Evolutionary conservation across 106 monocot genomes (phyloP).

Genomic region (Acorus gramineus): DNA sequence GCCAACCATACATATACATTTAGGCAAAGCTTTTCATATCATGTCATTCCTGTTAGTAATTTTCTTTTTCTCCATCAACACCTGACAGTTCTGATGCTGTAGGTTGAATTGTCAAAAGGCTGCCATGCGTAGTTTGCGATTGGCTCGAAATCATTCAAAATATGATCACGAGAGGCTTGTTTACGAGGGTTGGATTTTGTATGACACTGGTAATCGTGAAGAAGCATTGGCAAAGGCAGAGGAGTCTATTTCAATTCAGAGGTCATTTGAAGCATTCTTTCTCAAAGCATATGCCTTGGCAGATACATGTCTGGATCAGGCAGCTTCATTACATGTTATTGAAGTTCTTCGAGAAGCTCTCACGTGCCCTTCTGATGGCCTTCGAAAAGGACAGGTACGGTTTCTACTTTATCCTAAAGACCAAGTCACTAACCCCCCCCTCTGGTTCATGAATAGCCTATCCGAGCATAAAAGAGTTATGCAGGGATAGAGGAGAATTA

Average conservation of each 20-base stretch:
- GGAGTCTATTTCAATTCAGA: slow-evolving; percentile 75
- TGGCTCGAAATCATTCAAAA: slow-evolving; percentile 72
- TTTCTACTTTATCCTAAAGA: neutral
- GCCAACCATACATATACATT: no score
- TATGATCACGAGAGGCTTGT: slow-evolving; percentile 87
- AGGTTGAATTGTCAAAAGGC: slow-evolving; percentile 97
- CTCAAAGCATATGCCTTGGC: slow-evolving; percentile 96
- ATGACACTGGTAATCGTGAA: slow-evolving; percentile 90
- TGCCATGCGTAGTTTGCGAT: slow-evolving; percentile 80
- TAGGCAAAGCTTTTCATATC: no score
- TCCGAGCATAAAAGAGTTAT: no score
- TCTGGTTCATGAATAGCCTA: no score
- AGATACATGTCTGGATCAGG: slow-evolving; percentile 57
- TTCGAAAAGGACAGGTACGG: slow-evolving; percentile 94
- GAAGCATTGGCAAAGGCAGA: slow-evolving; percentile 95
- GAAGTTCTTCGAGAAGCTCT: slow-evolving; percentile 81
- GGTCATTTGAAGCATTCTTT: slow-evolving; percentile 97
- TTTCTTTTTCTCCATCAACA: no score
- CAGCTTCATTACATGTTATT: slow-evolving; percentile 59
- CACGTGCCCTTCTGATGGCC: slow-evolving; percentile 89
- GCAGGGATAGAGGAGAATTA: no score
- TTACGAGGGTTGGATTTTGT: slow-evolving; percentile 98
- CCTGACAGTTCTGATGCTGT: neutral
- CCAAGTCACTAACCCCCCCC: neutral
- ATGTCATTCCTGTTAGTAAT: no score